These are phyloP conservation scores for Malassezia psittaci DNA, from an alignment of 1,284 basidiomycete genomes.

Conservation along the genomic window DNA sequence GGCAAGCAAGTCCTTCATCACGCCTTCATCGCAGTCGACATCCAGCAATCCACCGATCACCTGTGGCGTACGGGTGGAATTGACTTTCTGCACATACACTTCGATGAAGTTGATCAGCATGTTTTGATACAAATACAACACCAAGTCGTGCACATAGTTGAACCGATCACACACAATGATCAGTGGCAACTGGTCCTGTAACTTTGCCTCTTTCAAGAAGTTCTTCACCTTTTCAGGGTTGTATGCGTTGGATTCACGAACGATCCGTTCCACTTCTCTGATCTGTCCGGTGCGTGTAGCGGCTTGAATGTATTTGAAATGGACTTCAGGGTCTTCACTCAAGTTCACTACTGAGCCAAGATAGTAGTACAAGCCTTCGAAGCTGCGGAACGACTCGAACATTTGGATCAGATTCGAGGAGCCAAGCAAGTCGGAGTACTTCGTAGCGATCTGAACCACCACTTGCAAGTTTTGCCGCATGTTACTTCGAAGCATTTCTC, in stretches of 20 bases:
- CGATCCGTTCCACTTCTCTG: constrained; percentile 96
- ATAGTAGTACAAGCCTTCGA: constrained; percentile 96
- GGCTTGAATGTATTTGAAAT: constrained; percentile 99
- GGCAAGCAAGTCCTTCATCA: constrained; percentile 83
- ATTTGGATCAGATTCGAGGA: constrained; percentile 96
- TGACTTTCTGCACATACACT: constrained; percentile 96
- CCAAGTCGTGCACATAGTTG: constrained; percentile 98
- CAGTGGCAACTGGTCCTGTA: constrained; percentile 89
- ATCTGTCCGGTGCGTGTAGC: constrained; percentile 97
- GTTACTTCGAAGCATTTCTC: constrained; percentile 95
- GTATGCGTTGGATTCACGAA: constrained; percentile 92
- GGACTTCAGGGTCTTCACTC: constrained; percentile 88
- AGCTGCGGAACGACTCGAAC: constrained; percentile 97
- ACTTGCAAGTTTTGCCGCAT: constrained; percentile 95
- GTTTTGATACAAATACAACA: constrained; percentile 97
- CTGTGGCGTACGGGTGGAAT: constrained; percentile 94
- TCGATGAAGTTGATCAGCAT: constrained; percentile 94
- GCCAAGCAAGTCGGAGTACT: constrained; percentile 95
- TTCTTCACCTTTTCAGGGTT: constrained; percentile 99
- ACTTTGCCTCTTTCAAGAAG: constrained; percentile 90
- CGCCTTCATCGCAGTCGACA: constrained; percentile 88
- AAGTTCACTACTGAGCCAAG: constrained; percentile 95
- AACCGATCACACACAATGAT: constrained; percentile 99
- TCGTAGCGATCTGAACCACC: constrained; percentile 95
- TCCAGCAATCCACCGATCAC: constrained; percentile 93